Evolutionary conservation across 1,139 yeast species (phyloP).

Genomic region (Nakaseomyces kungkrabaensis): DNA sequence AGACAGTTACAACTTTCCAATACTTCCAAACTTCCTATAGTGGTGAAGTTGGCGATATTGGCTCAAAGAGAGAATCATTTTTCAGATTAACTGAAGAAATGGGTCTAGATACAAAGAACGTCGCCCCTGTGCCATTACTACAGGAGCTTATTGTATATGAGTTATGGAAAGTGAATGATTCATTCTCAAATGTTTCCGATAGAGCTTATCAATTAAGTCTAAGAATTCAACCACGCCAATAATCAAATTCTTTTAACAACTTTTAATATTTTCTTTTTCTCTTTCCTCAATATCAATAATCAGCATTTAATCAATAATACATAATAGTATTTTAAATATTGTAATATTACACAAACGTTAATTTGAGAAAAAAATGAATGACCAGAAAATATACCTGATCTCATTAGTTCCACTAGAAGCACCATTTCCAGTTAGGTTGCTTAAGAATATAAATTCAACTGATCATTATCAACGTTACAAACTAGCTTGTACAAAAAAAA

Average conservation of each 20-base stretch:
- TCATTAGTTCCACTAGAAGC: too few relatives aligned
- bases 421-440: too few relatives aligned
- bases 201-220: constrained; percentile 68
- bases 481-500: too few relatives aligned
- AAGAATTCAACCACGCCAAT: constrained; percentile 19
- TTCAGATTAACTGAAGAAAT: constrained; percentile 26
- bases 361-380: too few relatives aligned
- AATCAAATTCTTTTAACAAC: neutral
- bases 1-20: constrained; percentile 70
- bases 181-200: constrained; percentile 51
- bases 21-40: constrained; percentile 60
- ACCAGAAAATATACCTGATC: too few relatives aligned
- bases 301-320: neutral
- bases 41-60: constrained; percentile 9
- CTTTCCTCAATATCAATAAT: neutral
- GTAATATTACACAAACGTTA: too few relatives aligned
- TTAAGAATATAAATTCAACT: too few relatives aligned
- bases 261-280: too few relatives aligned
- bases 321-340: neutral
- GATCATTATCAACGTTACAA: too few relatives aligned
- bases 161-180: constrained; percentile 57
- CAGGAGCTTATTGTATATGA: constrained; percentile 62
- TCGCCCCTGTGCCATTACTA: constrained; percentile 23
- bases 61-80: constrained; percentile 25
- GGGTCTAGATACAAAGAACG: constrained; percentile 22